Evolutionary conservation across 805 yeast genomes (phyloP), one percentile per base, ranked within the genome.

Genomic region (Dipodascus geniculatus): DNA sequence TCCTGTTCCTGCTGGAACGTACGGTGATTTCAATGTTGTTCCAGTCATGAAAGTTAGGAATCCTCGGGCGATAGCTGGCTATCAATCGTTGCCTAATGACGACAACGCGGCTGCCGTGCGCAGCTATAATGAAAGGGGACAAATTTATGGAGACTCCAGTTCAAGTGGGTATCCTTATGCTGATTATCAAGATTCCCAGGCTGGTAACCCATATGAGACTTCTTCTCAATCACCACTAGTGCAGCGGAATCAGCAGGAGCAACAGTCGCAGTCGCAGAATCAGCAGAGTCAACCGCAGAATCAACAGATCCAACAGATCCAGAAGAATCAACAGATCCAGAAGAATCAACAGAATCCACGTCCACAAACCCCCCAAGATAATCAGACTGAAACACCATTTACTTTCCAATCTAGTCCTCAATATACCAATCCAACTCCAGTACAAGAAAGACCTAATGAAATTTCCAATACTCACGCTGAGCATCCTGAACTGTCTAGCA

Each of bases 191-290:
- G 11, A 28, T 28, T 11, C 9, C 11, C 33, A 28, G 11, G 11
- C 6, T 28, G 49, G 52, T 9, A 42, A 11, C 50, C 51, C 53
- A 19, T 22, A 11, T n/a, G 35, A 49, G 16, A 20, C 53, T 16
- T 20, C n/a, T n/a, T n/a, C n/a, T n/a, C n/a, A n/a, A n/a, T n/a
- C n/a, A n/a, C n/a, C n/a, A n/a, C n/a, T n/a, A n/a, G n/a, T n/a
- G n/a, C n/a, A n/a, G n/a, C n/a, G n/a, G n/a, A 28, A 6, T 28
- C 33, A 28, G 11, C 33, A 28, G 33, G 9, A 28, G 33, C 33
- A 28, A 28, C 33, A 28, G 11, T 6, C 9, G 11, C 33, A 6
- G 6, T 28, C 33, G 11, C 11, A 28, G 6, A 11, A 11, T 28
- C 33, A 28, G n/a, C n/a, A n/a, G n/a, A n/a, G n/a, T n/a, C n/a